Evolutionary conservation across 1,139 yeast genomes (phyloP).

Genomic region (Nadsonia commutata): DNA sequence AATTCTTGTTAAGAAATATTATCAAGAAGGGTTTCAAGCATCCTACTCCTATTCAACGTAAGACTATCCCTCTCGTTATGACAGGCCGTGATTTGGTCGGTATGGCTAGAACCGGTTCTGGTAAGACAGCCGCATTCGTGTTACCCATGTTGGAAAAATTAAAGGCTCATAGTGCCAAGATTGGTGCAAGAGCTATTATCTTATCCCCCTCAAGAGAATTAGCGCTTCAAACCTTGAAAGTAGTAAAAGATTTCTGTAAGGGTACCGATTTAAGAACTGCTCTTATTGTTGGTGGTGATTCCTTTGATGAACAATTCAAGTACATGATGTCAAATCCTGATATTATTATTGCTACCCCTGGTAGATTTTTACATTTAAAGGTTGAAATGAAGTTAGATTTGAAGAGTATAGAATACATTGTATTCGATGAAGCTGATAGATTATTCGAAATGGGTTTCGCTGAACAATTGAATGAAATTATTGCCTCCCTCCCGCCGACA

Average conservation of each 20-base stretch:
- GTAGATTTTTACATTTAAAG: conserved; percentile 87
- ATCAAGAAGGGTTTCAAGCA: conserved; percentile 77
- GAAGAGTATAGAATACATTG: conserved; percentile 71
- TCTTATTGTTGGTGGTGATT: conserved; percentile 90
- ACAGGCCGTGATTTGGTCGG: conserved; percentile 92
- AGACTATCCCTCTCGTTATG: conserved; percentile 79
- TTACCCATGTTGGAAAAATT: conserved; percentile 80
- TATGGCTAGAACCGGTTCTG: conserved; percentile 98
- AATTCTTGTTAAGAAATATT: conserved; percentile 53
- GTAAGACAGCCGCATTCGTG: conserved; percentile 97
- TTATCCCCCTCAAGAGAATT: conserved; percentile 89
- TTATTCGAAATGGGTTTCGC: conserved; percentile 95
- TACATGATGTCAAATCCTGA: conserved; percentile 93
- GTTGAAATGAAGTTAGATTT: conserved; percentile 88
- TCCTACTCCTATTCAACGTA: conserved; percentile 96
- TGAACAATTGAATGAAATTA: conserved; percentile 80
- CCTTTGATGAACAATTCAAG: conserved; percentile 87
- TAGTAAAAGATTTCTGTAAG: conserved; percentile 71
- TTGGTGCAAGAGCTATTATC: conserved; percentile 80
- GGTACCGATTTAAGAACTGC: conserved; percentile 76
- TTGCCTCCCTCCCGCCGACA: conserved; percentile 65
- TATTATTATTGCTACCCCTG: conserved; percentile 92
- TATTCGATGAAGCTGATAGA: conserved; percentile 96
- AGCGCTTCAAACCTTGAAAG: conserved; percentile 83
- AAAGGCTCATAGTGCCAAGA: conserved; percentile 69